Base-by-base conservation (phyloP, 495 filamentous ascomycete species). In the Pyronema domesticum region DNA sequence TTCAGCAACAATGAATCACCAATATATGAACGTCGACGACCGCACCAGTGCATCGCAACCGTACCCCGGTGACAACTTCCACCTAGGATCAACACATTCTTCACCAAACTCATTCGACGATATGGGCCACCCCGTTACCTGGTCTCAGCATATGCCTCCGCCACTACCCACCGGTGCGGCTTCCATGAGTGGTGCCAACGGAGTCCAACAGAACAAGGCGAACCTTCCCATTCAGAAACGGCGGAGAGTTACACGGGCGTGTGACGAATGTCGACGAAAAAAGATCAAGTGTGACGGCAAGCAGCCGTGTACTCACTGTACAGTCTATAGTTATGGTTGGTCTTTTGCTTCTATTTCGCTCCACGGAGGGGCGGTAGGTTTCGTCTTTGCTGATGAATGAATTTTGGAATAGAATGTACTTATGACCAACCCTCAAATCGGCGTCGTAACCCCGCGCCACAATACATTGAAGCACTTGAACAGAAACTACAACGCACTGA, bases 211-310 rank as follows among this genome's bases (percentile, higher is more conserved):
- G 23, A 23, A 7, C 19, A 13, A 54, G 18, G 62, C 65, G 39
- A 57, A 68, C 17, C 62, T 72, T 53, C 86, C 83, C 37, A 69
- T 89, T 58, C 89, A 94, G 69, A 94, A 95, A 69, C 76, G 89
- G 46, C 76, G 89, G 18, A 74, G 89, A 64, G 89, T 95, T 33
- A 94, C 87, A 40, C 75, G 89, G 54, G 89, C 89, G 14, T 95
- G 89, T 72, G 91, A 96, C 65, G 93, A 98, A 66, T 98, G 89
- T 65, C 77, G 91, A 46, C 75, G 91, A 60, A 98, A 98, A 70
- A 98, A 98, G 69, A 95, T 96, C 67, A 98, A 95, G 68, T 96
- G 89, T 63, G 89, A 95, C 65, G 91, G 91, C 55, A 94, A 94
- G 70, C 88, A 95, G 68, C 93, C 91, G 7, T 98, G 91, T 68